Conservation (phyloP, 768 basidiomycete genomes). For the Hygrophorus russula region DNA sequence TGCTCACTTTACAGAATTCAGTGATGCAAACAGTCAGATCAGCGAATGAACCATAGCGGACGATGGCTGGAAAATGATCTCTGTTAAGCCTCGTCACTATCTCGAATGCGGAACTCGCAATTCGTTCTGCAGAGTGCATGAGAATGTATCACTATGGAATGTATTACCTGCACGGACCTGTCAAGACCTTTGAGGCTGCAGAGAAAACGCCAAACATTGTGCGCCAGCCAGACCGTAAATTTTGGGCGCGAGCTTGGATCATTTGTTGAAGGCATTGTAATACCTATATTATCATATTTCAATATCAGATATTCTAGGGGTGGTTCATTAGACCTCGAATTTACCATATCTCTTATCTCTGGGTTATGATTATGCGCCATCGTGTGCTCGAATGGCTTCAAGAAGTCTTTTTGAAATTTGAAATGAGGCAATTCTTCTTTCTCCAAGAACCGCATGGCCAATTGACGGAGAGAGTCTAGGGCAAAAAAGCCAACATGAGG, state of each 20-base stretch:
- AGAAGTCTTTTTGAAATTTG: conserved; percentile 98
- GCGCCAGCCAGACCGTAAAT: conserved; percentile 96
- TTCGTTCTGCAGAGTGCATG: conserved; percentile 52
- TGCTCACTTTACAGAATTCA: conserved; percentile 98
- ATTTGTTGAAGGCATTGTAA: conserved; percentile 97
- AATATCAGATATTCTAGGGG: too few relatives aligned
- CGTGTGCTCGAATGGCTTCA: conserved; percentile 96
- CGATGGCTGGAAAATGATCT: conserved; percentile 85
- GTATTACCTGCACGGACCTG: conserved; percentile 37
- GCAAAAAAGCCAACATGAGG: conserved; percentile 96
- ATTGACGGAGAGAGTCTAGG: conserved; percentile 87
- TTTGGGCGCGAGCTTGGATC: conserved; percentile 90
- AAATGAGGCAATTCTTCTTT: conserved; percentile 98
- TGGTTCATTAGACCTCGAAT: conserved; percentile 1
- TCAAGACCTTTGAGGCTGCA: conserved; percentile 86
- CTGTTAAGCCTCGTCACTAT: conserved; percentile 86
- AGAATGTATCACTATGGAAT: conserved; percentile 1
- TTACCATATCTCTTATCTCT: conserved; percentile 91
- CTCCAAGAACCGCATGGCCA: conserved; percentile 97
- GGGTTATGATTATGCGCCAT: conserved; percentile 96
- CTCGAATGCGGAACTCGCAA: conserved; percentile 90
- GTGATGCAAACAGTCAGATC: conserved; percentile 96
- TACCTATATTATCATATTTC: conserved; percentile 39
- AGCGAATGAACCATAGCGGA: conserved; percentile 88
- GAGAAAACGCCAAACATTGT: conserved; percentile 99